Conservation (phyloP, 1,284 basidiomycete species). For the Leccinum subrobustum region DNA sequence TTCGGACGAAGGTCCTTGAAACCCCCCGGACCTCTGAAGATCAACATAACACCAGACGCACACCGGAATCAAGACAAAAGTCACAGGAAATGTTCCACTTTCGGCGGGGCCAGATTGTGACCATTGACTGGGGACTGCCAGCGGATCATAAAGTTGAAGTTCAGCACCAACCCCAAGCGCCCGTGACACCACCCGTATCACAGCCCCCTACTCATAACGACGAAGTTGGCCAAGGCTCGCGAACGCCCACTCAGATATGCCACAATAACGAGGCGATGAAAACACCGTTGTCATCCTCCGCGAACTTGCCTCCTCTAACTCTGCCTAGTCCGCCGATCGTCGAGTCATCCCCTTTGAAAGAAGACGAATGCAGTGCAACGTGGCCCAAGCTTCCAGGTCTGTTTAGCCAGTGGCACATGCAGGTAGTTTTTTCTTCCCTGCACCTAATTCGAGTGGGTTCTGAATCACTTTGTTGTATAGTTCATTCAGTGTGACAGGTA, state of each 20-base stretch:
- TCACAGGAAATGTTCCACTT: constrained; percentile 14
- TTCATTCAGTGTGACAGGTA: constrained; percentile 35
- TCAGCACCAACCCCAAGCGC: neutral
- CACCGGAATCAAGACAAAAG: neutral
- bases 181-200: neutral
- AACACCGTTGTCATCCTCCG: neutral
- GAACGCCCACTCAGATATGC: neutral
- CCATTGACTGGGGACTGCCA: neutral
- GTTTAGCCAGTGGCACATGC: constrained; percentile 23
- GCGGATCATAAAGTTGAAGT: neutral
- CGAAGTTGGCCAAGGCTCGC: neutral
- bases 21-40: neutral
- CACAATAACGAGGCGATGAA: neutral
- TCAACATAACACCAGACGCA: neutral
- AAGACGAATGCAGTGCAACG: neutral
- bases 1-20: neutral
- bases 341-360: constrained; percentile 3
- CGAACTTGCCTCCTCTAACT: neutral
- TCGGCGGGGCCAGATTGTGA: constrained; percentile 22
- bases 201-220: neutral
- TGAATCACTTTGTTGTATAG: constrained; percentile 12
- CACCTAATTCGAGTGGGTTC: neutral
- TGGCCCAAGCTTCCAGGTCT: constrained; percentile 21
- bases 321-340: neutral
- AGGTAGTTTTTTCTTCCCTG: constrained; percentile 17